A percentile compares a stretch with the other conserved stretches of the same genome.
phyloP scores from a whole-genome alignment of 306 rosid genomes.

The Quercus bicolor region DNA sequence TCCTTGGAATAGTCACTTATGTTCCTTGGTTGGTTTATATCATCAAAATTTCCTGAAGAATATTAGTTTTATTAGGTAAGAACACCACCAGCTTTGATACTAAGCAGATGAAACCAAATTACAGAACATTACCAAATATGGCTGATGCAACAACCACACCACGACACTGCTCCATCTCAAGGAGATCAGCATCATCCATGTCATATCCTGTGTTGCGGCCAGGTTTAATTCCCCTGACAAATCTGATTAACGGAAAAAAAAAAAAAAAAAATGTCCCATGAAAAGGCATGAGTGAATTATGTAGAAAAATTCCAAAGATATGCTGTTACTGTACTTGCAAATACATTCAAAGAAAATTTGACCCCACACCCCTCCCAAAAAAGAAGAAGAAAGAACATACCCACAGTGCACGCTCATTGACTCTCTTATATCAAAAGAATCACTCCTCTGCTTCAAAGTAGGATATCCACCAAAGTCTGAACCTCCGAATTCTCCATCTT shows the following conservation, averaged over 20 bases:
- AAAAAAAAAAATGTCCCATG: conserved; percentile 2
- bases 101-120: conserved; percentile 11
- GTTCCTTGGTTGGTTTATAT: conserved; percentile 69
- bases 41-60: conserved; percentile 77
- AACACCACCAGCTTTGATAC: conserved; percentile 13
- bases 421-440: conserved; percentile 65
- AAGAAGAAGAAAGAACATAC: conserved; percentile 42
- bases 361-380: background rate
- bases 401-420: conserved; percentile 89
- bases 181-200: conserved; percentile 67
- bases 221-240: conserved; percentile 67
- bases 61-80: conserved; percentile 20
- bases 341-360: conserved; percentile 1
- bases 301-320: too few species aligned
- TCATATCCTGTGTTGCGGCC: conserved; percentile 84
- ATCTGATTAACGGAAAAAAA: conserved; percentile 48
- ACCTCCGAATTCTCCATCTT: conserved; percentile 78
- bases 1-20: conserved; percentile 63
- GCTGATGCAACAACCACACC: conserved; percentile 97
- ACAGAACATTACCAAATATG: conserved; percentile 61
- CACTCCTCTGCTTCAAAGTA: conserved; percentile 69
- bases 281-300: background rate
- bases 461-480: conserved; percentile 97
- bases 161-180: conserved; percentile 71
- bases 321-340: too few species aligned